Evolutionary conservation across 257 asterid species (phyloP).

Genomic region (Buddleja alternifolia): DNA sequence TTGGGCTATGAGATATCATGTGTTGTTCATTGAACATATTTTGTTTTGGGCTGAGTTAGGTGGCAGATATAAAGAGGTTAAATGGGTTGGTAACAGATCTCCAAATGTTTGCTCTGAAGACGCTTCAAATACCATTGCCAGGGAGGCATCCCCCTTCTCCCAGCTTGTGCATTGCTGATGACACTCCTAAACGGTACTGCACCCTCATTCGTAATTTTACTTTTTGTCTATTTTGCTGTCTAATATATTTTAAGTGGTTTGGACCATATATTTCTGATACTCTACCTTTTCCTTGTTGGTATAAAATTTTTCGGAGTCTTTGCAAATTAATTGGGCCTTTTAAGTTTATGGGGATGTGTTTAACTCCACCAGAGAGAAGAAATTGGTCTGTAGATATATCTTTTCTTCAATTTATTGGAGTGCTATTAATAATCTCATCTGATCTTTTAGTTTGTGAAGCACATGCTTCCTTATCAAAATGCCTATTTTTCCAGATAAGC

Average conservation of each 20-base stretch:
- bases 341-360: not conserved
- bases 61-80: conserved; percentile 79
- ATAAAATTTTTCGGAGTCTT: conserved; percentile 1
- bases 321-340: conserved; percentile 15
- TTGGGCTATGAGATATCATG: conserved; percentile 11
- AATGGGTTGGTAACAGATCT: conserved; percentile 85
- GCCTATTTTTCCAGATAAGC: not conserved
- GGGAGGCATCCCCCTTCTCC: conserved; percentile 92
- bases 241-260: not conserved
- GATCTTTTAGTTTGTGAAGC: conserved; percentile 7
- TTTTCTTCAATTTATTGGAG: conserved; percentile 3
- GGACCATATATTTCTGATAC: not conserved
- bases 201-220: conserved; percentile 22
- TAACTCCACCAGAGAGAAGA: conserved; percentile 3
- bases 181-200: conserved; percentile 53
- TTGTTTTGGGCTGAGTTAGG: conserved; percentile 50
- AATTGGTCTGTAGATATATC: conserved; percentile 7
- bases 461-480: not conserved
- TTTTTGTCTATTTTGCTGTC: conserved; percentile 1
- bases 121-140: conserved; percentile 78
- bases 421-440: not conserved
- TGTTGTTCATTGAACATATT: conserved; percentile 17
- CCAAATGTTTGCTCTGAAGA: conserved; percentile 89
- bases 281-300: conserved; percentile 1
- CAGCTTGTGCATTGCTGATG: conserved; percentile 49